Conservation (phyloP, 257 asterid genomes). For the Salvia hispanica region DNA sequence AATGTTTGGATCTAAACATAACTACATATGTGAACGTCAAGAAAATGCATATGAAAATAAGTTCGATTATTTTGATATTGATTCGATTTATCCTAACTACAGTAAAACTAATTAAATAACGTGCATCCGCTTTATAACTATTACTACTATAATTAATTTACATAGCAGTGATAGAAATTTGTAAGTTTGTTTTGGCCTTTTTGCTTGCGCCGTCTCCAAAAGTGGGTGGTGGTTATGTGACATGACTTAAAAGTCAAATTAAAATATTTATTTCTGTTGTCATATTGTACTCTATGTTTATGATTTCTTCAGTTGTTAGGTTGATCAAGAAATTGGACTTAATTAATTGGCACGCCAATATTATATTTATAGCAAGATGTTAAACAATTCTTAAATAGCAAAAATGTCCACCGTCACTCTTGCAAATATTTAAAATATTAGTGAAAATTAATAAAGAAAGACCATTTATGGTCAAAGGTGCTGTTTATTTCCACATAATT, state of each 20-base stretch:
- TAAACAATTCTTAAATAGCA: background rate
- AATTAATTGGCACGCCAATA: constrained; percentile 2
- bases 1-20: no score
- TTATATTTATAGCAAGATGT: background rate
- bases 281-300: background rate
- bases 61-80: no score
- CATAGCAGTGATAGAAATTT: background rate
- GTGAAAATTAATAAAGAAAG: background rate
- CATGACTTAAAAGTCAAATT: constrained; percentile 32
- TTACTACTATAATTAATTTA: background rate
- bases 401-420: constrained; percentile 5
- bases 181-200: constrained; percentile 3
- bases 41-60: no score
- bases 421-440: background rate
- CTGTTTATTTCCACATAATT: constrained; percentile 11
- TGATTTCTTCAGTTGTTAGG: constrained; percentile 30
- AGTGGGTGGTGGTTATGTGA: constrained; percentile 24
- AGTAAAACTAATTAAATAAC: no score
- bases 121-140: no score
- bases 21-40: no score
- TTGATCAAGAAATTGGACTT: constrained; percentile 20
- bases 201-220: background rate
- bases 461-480: constrained; percentile 21
- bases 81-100: no score
- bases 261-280: background rate